These are phyloP conservation scores for Leishmania arabica DNA, from an alignment of 208 protist genomes.

Conservation along the genomic window DNA sequence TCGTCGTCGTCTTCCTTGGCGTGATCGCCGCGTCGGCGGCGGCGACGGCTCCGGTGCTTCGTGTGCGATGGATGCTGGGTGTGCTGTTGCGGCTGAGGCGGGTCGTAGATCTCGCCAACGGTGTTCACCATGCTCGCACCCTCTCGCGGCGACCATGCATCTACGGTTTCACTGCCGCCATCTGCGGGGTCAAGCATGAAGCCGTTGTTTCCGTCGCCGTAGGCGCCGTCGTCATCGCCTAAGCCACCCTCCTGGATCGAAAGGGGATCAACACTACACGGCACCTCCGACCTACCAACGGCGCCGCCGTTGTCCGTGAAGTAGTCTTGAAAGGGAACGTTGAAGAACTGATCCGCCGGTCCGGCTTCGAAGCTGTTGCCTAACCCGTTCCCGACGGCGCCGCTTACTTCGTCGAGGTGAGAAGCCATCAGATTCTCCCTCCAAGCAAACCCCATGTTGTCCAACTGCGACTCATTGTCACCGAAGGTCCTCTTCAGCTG, in stretches of 20 bases:
- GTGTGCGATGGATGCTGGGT: slow-evolving; percentile 25
- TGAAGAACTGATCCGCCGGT: slow-evolving; percentile 44
- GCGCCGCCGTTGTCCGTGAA: slow-evolving; percentile 36
- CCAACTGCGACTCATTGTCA: slow-evolving; percentile 64
- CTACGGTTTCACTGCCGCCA: slow-evolving; percentile 13
- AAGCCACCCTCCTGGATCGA: slow-evolving; percentile 14
- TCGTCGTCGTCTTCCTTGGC: slow-evolving; percentile 6
- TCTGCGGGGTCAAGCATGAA: slow-evolving; percentile 3
- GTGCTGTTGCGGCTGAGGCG: slow-evolving; percentile 2
- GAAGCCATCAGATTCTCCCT: slow-evolving; percentile 41
- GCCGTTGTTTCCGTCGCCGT: slow-evolving; percentile 13
- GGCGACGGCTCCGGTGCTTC: slow-evolving; percentile 26
- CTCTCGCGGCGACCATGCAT: slow-evolving; percentile 29
- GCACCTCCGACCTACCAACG: slow-evolving; percentile 4
- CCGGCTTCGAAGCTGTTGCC: slow-evolving; percentile 26
- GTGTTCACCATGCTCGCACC: slow-evolving; percentile 15
- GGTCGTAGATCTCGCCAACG: slow-evolving; percentile 18
- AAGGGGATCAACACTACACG: slow-evolving; percentile 26
- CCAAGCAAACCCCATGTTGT: slow-evolving; percentile 56
- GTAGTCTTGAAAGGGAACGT: slow-evolving; percentile 48
- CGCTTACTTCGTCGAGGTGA: slow-evolving; percentile 11
- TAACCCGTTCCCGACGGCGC: slow-evolving; percentile 2
- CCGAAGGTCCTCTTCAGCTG: slow-evolving; percentile 74
- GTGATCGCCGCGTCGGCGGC: slow-evolving; percentile 8
- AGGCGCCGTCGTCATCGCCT: slow-evolving; percentile 8